Evolutionary conservation across 2,329 filamentous ascomycete species (phyloP).

Genomic region (Exophiala viscosa): DNA sequence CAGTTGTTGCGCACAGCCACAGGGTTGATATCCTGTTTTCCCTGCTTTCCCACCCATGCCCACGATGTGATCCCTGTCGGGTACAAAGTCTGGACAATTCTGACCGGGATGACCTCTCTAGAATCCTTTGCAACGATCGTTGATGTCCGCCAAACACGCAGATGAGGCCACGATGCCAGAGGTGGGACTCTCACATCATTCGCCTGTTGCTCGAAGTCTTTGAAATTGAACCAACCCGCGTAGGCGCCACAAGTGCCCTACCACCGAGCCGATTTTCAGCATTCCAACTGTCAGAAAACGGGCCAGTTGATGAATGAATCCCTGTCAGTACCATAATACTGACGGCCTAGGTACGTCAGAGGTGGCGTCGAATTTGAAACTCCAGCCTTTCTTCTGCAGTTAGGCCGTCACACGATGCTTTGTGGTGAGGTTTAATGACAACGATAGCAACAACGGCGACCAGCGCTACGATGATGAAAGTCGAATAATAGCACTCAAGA

Average conservation of each 20-base stretch:
- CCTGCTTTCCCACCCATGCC: conserved; percentile 5
- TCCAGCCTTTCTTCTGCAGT: conserved; percentile 5
- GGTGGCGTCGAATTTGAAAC: conserved; percentile 8
- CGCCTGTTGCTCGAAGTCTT: too few relatives aligned
- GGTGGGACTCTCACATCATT: conserved; percentile 6
- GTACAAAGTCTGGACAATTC: conserved; percentile 6
- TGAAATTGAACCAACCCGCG: background rate
- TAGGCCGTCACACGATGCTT: background rate
- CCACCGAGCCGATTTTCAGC: background rate
- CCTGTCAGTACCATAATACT: conserved; percentile 3
- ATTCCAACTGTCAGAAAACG: background rate
- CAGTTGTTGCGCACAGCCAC: conserved; percentile 17
- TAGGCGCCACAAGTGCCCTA: conserved; percentile 3
- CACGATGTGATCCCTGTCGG: conserved; percentile 2
- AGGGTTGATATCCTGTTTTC: conserved; percentile 19
- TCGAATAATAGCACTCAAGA: background rate
- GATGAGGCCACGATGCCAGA: conserved; percentile 2
- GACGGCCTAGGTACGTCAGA: conserved; percentile 9
- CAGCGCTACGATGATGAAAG: background rate
- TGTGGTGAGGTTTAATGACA: background rate
- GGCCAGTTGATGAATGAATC: background rate
- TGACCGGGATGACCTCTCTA: conserved; percentile 6
- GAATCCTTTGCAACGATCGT: conserved; percentile 1
- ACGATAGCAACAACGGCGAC: background rate
- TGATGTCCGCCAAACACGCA: conserved; percentile 3